Evolutionary conservation across 805 yeast genomes (phyloP), one percentile per base, ranked within the genome.

Genomic region (Candida ortonii): DNA sequence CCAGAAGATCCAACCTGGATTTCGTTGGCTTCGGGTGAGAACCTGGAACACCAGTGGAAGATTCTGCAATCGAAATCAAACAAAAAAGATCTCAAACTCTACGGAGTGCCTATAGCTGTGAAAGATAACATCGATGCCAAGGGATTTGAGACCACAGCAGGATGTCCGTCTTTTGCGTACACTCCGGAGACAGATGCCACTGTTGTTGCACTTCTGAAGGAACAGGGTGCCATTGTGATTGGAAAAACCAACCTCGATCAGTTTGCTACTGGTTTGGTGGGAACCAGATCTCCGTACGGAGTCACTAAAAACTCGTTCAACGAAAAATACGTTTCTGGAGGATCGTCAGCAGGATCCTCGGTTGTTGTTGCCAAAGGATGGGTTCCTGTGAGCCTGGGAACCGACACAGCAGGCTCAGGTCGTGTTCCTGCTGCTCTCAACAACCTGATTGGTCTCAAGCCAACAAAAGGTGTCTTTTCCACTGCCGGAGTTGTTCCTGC

Each of bases 381-480:
- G 30, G 96, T 86, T 12, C 96, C 97, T 21, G 53, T 90, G 30
- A 73, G 96, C 1, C 68, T 90, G 49, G 97, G 97, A 22, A 93
- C 97, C 5, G 98, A 90, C 57, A 90, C 98, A 22, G 98, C 98
- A 7, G 98, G 98, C 15, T 86, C 96, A 5, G 97, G 97, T 25
- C 76, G 98, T 53, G 98, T 90, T 20, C 98, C 98, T 17, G 97
- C 97, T 16, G 90, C 88, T 19, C 69, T 90, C 46, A 90, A 90
- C 71, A 93, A 93, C 61, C 64, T 88, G 49, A 74, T 90, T 45
- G 97, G 97, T 14, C 73, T 93, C 47, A 90, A 90, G 62, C 97
- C 98, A 23, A 80, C 97, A 1, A 78, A 78, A 43, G 98, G 98
- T 36, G 77, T 77, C 1, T 80, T 90, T 50, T 84, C 95, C 7